Evolutionary conservation across 2,329 filamentous ascomycete species (phyloP).

Genomic region (Colletotrichum sp.): DNA sequence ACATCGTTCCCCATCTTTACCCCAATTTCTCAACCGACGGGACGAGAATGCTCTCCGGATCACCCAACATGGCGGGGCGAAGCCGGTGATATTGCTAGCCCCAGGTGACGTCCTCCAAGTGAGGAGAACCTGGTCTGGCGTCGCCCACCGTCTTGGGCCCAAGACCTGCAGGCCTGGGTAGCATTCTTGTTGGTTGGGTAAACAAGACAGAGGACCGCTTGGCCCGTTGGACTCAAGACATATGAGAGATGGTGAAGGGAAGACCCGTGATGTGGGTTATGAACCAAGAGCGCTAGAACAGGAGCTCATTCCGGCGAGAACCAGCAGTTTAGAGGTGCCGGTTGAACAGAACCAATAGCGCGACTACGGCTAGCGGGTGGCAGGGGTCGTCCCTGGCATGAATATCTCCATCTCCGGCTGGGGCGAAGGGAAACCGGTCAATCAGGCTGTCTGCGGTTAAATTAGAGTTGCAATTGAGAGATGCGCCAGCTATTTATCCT

Average conservation of each 20-base stretch:
- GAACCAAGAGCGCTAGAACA: neutral
- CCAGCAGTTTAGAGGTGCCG: neutral
- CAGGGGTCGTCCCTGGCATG: neutral
- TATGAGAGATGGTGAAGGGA: neutral
- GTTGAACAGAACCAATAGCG: neutral
- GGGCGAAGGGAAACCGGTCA: neutral
- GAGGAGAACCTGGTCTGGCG: neutral
- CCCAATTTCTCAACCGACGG: neutral
- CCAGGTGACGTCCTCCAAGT: constrained; percentile 13
- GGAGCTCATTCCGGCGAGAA: neutral
- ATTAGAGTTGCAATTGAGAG: constrained; percentile 1
- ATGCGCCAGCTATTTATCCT: constrained; percentile 13
- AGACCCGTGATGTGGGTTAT: neutral
- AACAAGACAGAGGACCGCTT: neutral
- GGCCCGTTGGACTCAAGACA: neutral
- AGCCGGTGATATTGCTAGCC: neutral
- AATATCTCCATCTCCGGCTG: constrained; percentile 2
- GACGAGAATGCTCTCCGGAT: neutral
- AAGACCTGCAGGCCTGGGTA: neutral
- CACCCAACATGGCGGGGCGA: neutral
- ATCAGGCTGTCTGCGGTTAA: constrained; percentile 22
- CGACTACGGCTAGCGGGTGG: constrained; percentile 1
- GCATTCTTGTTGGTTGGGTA: neutral
- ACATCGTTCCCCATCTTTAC: neutral
- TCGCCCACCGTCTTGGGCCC: constrained; percentile 1